Conservation (phyloP, 73 alveolate species). For the Paramecium biaurelia region DNA sequence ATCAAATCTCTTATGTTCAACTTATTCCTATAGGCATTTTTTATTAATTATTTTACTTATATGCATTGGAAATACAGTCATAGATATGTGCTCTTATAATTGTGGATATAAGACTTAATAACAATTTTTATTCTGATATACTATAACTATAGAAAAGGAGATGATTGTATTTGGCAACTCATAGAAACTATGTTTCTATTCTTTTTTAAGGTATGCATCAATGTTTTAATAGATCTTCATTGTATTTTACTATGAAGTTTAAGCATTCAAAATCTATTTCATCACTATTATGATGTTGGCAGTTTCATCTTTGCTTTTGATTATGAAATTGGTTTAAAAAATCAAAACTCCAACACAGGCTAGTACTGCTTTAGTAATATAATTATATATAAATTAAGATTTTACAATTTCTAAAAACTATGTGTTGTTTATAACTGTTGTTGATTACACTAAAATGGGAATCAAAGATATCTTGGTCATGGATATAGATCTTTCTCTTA, state of each 20-base stretch:
- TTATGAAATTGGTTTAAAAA: not conserved
- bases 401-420: not conserved
- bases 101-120: conserved; percentile 45
- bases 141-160: conserved; percentile 40
- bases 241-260: conserved; percentile 45
- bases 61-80: conserved; percentile 51
- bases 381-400: not conserved
- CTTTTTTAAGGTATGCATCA: conserved; percentile 8
- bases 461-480: conserved; percentile 2
- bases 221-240: conserved; percentile 1
- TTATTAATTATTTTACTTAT: not conserved
- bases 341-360: not conserved
- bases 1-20: conserved; percentile 14
- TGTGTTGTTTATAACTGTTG: conserved; percentile 22
- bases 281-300: conserved; percentile 41
- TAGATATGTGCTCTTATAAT: not conserved
- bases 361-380: not conserved
- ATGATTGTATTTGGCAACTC: conserved; percentile 46
- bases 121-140: conserved; percentile 45
- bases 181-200: conserved; percentile 52
- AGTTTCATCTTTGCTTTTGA: not conserved
- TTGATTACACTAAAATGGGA: conserved; percentile 42
- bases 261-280: conserved; percentile 18
- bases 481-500: conserved; percentile 14
- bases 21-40: not conserved